Percentiles rank a stretch among this genome's conserved stretches.
Evolutionary conservation across 306 rosid genomes (phyloP).

Genomic region (Fagus sylvatica): DNA sequence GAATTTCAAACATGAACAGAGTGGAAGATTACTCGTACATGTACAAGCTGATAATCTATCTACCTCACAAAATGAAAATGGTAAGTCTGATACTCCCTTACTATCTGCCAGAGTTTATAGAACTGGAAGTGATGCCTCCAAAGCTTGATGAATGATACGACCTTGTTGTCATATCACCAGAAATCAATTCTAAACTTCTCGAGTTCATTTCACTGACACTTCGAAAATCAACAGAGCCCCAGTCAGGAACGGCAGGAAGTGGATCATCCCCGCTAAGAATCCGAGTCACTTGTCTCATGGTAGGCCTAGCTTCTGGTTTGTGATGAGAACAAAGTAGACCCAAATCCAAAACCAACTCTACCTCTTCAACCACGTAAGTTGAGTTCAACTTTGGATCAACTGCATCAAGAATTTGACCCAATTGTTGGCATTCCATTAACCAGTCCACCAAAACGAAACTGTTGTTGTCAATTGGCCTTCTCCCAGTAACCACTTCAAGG

Average conservation of each 20-base stretch:
- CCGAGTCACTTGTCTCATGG: constrained; percentile 55
- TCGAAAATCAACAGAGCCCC: constrained; percentile 29
- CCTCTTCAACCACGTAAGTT: constrained; percentile 43
- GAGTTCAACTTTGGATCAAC: constrained; percentile 51
- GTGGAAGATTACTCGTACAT: too few relatives aligned
- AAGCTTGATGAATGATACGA: not conserved
- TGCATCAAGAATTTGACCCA: constrained; percentile 31
- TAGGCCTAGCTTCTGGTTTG: constrained; percentile 51
- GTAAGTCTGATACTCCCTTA: not conserved
- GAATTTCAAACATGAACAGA: too few relatives aligned
- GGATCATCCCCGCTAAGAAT: constrained; percentile 50
- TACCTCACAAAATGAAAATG: not conserved
- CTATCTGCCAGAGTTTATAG: not conserved
- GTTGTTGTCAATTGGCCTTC: constrained; percentile 42
- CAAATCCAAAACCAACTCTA: constrained; percentile 51
- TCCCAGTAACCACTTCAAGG: constrained; percentile 62
- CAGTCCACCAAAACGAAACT: constrained; percentile 58
- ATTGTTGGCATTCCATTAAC: constrained; percentile 42
- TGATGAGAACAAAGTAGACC: constrained; percentile 60
- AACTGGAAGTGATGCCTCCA: not conserved
- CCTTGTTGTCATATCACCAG: too few relatives aligned
- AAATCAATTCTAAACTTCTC: constrained; percentile 24
- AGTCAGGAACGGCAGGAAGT: constrained; percentile 37
- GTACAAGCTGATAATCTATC: not conserved
- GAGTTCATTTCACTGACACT: constrained; percentile 19